Base-by-base conservation (phyloP, 306 rosid species). In the Prunus dulcis region DNA sequence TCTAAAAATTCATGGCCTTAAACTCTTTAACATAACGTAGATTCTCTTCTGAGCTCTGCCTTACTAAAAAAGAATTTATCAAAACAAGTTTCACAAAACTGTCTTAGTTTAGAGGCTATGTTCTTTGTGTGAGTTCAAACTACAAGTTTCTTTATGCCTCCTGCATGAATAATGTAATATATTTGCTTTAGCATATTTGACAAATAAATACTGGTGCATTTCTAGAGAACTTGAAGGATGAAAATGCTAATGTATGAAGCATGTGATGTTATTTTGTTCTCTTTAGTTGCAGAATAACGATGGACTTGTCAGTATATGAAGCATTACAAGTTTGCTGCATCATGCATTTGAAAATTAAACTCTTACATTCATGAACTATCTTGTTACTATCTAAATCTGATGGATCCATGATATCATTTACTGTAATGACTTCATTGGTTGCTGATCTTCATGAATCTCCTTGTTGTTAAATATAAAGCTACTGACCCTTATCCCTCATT, bases 401-500 rank as follows among this genome's bases (percentile, higher is more conserved):
- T 38, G 6, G 27, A 72, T 43, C 67, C 27, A 41, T 47, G 9
- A 2, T 41, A 47, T 68, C 45, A 57, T 20, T 17, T 63, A 41
- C 4, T 41, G 11, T 57, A 57, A 22, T 18, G 52, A 43, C 67
- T 57, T 41, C 53, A 57, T 72, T n/a, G 18, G 53, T 5, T 43
- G 67, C 67, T 72, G 20, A 11, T 43, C 2, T 5, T 72, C 20
- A 34, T 22, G 67, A 38, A 27, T 34, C 22, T 20, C 50, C 32
- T 19, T 56, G 34, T 64, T 76, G 50, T 79, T 22, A 27, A 27
- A 32, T 73, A 41, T 74, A 43, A 74, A 73, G 69, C 53, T 74
- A 75, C 78, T 90, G 71, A 83, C 71, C 38, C 53, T 72, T 65
- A 67, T 57, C 7, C 73, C 49, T 69, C 80, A 69, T 80, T 30